Evolutionary conservation across 306 rosid species (phyloP), one percentile per base, ranked within the genome.

Genomic region (Acacia confusa): DNA sequence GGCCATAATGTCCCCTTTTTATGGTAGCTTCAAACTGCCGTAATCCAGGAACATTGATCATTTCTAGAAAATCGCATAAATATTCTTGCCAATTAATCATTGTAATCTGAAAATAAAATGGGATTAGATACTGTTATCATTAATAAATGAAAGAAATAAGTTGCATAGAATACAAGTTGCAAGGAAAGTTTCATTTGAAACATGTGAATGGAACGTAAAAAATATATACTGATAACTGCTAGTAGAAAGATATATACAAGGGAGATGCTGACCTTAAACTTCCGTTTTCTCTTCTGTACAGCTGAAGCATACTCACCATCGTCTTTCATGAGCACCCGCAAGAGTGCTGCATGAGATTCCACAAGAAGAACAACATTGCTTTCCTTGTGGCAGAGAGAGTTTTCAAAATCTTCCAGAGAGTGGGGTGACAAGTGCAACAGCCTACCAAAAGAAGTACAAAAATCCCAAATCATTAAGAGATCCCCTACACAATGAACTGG

Each of bases 391-490:
- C 92, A 82, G 78, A 95, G 82, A 45, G 98, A 94, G 81, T 85
- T 88, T 87, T 95, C 99, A 82, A 95, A 93, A 87, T 93, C 94
- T 85, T 89, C 97, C 50, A 93, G 82, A 85, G 97, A 86, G 87
- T 89, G 93, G 43, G 99, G 99, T 52, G 71, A 88, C 84, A 95
- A 83, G 84, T 77, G 85, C 85, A 95, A 82, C 87, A 88, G 79
- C 86, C 88, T 88, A 77, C 92, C 89, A 82, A 87, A 95, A 58
- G 93, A 89, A 66, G 85, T 85, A 84, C 94, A 90, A 86, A 95
- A 89, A 84, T 95, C 99, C 99, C 99, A 95, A 81, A 93, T 87
- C 97, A 90, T 88, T 80, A 95, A 80, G 74, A 95, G 97, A 87
- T 93, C 88, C 72, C 97, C 97, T 6, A 93, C 90, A 81, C 92